Evolutionary conservation across 2,329 filamentous ascomycete species (phyloP).

Genomic region (Capronia coronata): DNA sequence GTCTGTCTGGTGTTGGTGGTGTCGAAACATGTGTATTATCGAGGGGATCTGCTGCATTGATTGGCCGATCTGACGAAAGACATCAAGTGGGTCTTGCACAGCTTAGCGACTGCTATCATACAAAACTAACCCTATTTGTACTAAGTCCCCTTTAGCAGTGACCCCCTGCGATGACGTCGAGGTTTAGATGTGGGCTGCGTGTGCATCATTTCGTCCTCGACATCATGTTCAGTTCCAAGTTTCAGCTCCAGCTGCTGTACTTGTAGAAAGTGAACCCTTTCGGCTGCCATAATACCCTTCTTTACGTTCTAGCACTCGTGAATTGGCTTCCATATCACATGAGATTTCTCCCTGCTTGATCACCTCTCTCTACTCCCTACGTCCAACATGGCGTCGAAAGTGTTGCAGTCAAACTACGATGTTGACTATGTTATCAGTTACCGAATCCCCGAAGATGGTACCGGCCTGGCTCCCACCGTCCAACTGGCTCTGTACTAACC

Average conservation of each 20-base stretch:
- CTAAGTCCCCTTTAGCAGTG: neutral
- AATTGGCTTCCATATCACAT: neutral
- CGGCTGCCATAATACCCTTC: neutral
- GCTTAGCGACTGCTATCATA: neutral
- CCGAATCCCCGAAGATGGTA: slow-evolving; percentile 60
- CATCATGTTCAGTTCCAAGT: neutral
- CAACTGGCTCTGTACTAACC: no score
- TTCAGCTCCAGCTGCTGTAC: neutral
- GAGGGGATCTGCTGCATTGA: neutral
- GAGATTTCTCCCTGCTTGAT: neutral
- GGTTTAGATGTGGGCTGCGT: neutral
- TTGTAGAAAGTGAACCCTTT: neutral
- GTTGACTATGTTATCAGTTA: slow-evolving; percentile 88
- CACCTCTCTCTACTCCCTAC: neutral
- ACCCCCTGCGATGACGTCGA: neutral
- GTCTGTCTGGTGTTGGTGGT: no score
- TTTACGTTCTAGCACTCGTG: neutral
- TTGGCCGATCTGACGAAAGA: neutral
- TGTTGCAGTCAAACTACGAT: slow-evolving; percentile 48
- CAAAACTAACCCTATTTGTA: neutral
- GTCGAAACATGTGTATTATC: no score
- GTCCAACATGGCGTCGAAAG: slow-evolving; percentile 21
- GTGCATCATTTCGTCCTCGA: neutral
- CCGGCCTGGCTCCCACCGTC: neutral
- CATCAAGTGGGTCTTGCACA: neutral